Evolutionary conservation across 176 grass and related monocot genomes (phyloP).

Genomic region (Sorghum bicolor): DNA sequence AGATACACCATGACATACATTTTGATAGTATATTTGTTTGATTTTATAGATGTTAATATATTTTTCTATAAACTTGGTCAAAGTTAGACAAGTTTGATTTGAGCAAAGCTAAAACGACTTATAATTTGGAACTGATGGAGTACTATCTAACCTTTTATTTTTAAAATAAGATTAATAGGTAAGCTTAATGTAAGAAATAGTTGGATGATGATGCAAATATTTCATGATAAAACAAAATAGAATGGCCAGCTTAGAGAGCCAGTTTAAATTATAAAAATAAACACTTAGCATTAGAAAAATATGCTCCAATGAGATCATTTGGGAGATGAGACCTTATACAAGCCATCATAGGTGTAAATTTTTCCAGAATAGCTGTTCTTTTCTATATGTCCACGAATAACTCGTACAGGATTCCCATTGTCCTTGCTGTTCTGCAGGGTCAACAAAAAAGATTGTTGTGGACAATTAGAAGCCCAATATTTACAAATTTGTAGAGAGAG

Average conservation of each 20-base stretch:
- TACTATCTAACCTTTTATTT: not conserved
- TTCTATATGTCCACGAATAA: conserved; percentile 57
- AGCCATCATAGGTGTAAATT: conserved; percentile 75
- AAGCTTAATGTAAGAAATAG: conserved; percentile 3
- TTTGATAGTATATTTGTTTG: not conserved
- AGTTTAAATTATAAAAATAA: conserved; percentile 3
- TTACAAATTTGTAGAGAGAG: not conserved
- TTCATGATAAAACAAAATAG: conserved; percentile 11
- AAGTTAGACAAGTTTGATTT: not conserved
- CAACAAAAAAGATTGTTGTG: not conserved
- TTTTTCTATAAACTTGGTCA: not conserved
- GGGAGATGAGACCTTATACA: conserved; percentile 61
- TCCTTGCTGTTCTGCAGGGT: conserved; percentile 60
- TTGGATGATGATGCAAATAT: not conserved
- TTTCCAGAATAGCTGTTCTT: conserved; percentile 56
- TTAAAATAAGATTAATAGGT: not conserved
- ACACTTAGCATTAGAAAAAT: not conserved
- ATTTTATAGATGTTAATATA: not conserved
- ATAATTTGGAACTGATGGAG: not conserved
- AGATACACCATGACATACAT: not conserved
- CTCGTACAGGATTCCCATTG: conserved; percentile 42
- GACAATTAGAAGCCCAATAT: not conserved
- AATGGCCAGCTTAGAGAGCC: not conserved
- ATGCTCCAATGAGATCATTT: not conserved
- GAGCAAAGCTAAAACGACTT: not conserved